phyloP scores from a whole-genome alignment of 2,329 filamentous ascomycete species.

The Sporothrix phasma region DNA sequence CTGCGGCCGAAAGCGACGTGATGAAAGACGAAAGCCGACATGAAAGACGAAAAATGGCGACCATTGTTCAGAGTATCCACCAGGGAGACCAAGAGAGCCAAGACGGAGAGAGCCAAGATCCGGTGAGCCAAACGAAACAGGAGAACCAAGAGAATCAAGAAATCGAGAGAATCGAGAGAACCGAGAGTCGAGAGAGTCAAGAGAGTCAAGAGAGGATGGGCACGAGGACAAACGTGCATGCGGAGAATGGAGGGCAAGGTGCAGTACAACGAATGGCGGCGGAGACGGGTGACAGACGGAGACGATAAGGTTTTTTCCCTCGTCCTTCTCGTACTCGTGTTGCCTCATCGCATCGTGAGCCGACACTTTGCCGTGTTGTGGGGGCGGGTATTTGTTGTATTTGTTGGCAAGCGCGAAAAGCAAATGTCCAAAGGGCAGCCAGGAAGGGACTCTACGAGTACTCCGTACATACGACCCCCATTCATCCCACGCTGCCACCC shows the following conservation, averaged over 20 bases:
- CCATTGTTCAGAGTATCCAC: background rate
- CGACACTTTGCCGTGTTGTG: background rate
- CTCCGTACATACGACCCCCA: background rate
- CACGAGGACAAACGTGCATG: conserved; percentile 4
- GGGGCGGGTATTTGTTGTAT: background rate
- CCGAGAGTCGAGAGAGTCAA: too few species aligned
- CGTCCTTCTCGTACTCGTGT: background rate
- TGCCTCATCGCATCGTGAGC: conserved; percentile 6
- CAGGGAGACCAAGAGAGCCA: background rate
- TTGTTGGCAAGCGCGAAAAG: background rate
- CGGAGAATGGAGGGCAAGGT: background rate
- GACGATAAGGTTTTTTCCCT: background rate
- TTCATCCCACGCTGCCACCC: conserved; percentile 4
- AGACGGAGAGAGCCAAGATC: background rate
- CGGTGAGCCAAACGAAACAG: background rate
- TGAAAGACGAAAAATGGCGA: background rate
- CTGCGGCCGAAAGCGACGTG: background rate
- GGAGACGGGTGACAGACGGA: background rate
- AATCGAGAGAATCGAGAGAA: too few species aligned
- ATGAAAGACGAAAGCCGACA: background rate
- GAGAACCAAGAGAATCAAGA: too few species aligned
- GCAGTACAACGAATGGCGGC: background rate
- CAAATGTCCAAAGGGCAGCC: background rate
- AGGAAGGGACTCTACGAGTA: background rate
- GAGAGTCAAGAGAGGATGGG: too few species aligned